Evolutionary conservation across 768 basidiomycete species (phyloP), one percentile per base, ranked within the genome.

Genomic region (Hygrocybe coccinea): DNA sequence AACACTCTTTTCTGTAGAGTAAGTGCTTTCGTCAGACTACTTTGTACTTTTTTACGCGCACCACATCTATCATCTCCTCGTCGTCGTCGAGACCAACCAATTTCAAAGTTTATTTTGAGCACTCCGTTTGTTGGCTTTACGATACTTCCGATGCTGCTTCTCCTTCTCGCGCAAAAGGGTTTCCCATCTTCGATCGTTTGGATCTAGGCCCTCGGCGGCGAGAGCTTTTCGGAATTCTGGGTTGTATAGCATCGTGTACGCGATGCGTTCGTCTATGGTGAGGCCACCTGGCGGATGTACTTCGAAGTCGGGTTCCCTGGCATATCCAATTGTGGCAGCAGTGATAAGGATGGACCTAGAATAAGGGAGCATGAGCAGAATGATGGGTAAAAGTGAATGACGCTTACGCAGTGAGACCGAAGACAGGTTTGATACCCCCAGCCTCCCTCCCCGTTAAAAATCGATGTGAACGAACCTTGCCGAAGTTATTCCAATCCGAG

Each of bases 391-490:
- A 34, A 57, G 52, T 38, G 17, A 46, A 24, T 34, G 43, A 9
- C 6, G 79, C 87, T 59, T 66, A 94, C 91, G 91, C 84, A 25
- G 92, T 95, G 8, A 95, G 70, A 7, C 92, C 92, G 60, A 84
- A 90, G 0, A 95, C 82, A n/a, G 92, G 92, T 63, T 91, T 94
- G 12, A 91, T 80, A 0, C 92, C 91, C 12, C 85, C 84, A 2
- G 79, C 83, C 66, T 95, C 92, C 39, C 91, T 74, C 0, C 93
- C 93, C 1, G 92, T 95, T 50, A 93, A 74, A 73, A 95, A 95
- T 15, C 77, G 74, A 69, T 95, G 92, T 59, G 83, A 76, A 21
- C 90, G 81, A 15, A 78, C 72, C 5, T 65, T 66, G 38, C 77
- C 70, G 1, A 76, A 74, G 19, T 75, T 73, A n/a, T 69, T 66